Conservation (phyloP, 2,329 filamentous ascomycete species). For the Esteya vermicola region DNA sequence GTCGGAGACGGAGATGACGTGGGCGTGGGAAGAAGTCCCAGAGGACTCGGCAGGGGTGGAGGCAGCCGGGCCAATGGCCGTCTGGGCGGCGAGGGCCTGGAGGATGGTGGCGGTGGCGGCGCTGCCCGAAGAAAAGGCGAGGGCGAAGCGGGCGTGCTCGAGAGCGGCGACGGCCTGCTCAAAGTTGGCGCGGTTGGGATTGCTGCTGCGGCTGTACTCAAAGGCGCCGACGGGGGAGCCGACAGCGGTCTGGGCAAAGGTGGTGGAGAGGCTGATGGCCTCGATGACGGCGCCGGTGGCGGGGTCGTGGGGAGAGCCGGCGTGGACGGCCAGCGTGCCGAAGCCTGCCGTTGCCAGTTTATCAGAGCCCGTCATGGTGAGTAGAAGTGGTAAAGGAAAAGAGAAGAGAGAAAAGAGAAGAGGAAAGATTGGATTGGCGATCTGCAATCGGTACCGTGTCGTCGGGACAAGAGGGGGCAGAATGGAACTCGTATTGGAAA, state of each 20-base stretch:
- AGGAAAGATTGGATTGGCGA: not conserved
- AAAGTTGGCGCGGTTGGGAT: constrained; percentile 92
- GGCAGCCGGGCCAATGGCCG: not conserved
- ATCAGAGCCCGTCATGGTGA: not conserved
- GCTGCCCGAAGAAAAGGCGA: constrained; percentile 89
- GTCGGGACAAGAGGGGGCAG: too few relatives aligned
- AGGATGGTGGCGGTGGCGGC: constrained; percentile 88
- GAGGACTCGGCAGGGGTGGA: not conserved
- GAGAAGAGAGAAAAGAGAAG: not conserved
- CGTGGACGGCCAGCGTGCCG: constrained; percentile 89
- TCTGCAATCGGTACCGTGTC: too few relatives aligned
- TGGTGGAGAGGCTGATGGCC: constrained; percentile 89
- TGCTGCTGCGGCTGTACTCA: constrained; percentile 87
- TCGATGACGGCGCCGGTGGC: constrained; percentile 91
- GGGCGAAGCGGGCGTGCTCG: constrained; percentile 81
- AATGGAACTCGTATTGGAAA: too few relatives aligned
- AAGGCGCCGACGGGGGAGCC: constrained; percentile 78
- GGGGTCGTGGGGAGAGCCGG: constrained; percentile 81
- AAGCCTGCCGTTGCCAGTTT: constrained; percentile 35
- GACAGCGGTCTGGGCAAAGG: constrained; percentile 81
- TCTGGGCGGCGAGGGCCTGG: constrained; percentile 58
- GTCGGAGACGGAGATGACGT: constrained; percentile 92
- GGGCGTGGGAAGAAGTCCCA: constrained; percentile 45
- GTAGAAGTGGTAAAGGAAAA: not conserved
- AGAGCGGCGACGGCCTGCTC: constrained; percentile 82